Base-by-base conservation (phyloP, 441 rosid genomes). In the Populus hybrid region DNA sequence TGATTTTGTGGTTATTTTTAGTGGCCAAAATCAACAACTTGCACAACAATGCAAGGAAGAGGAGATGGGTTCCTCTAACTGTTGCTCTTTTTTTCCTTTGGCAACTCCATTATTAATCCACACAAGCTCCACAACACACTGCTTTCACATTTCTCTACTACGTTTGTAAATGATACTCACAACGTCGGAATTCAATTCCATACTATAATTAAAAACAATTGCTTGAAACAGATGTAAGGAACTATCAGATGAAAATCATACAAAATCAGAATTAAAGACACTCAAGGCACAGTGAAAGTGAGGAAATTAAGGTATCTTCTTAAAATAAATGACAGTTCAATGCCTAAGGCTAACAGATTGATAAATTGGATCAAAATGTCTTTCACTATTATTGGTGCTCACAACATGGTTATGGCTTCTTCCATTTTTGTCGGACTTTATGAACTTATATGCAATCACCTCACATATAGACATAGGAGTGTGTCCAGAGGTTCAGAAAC, bases 401-500 rank as follows among this genome's bases (percentile, higher is more conserved):
- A n/a, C n/a, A n/a, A n/a, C n/a, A n/a, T n/a, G n/a, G n/a, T n/a
- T n/a, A n/a, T n/a, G n/a, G n/a, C n/a, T n/a, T n/a, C 1, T 1
- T 26, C 26, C 61, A 54, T 18, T 6, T 54, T 18, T 54, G 61
- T 18, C 61, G 0, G 9, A n/a, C 35, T 67, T 57, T 57, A 34
- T 6, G 5, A 66, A 1, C 1, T 18, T 2, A 20, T 32, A 32
- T 24, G 14, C 28, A 8, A 26, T 59, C 8, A 11, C 26, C 34
- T 6, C 42, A 69, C 23, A 24, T 79, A 26, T n/a, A 74, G 5
- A 28, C 10, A 69, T 2, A 24, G 24, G 63, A 1, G 28, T 36
- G 10, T 18, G 16, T 26, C 61, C 57, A 21, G 8, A 54, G 68
- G 67, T 40, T 67, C 71, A 30, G 77, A 54, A 80, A 74, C 80